Evolutionary conservation across 495 filamentous ascomycete genomes (phyloP).

Genomic region (Aspergillus cristatus): DNA sequence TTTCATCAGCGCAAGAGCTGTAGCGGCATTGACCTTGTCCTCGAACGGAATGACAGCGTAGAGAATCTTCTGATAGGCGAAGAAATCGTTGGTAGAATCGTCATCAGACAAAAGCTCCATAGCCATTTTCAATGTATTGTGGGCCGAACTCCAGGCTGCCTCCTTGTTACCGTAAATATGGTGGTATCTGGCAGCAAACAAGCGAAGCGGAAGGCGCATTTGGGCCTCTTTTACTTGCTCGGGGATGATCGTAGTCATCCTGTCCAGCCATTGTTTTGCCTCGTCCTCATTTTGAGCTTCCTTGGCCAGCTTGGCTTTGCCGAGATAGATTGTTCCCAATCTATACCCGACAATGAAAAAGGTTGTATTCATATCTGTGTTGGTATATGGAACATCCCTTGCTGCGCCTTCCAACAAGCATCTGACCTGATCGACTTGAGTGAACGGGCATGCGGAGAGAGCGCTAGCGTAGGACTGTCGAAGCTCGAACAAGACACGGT

Average conservation of each 20-base stretch:
- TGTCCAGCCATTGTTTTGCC: not conserved
- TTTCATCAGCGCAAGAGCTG: slow-evolving; percentile 4
- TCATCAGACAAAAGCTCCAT: slow-evolving; percentile 7
- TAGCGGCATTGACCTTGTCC: slow-evolving; percentile 2
- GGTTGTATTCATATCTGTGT: not conserved
- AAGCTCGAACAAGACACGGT: not conserved
- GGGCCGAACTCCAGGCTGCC: not conserved
- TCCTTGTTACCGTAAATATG: not conserved
- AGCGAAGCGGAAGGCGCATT: slow-evolving; percentile 2
- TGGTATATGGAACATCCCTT: not conserved
- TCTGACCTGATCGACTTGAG: not conserved
- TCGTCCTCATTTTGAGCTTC: not conserved
- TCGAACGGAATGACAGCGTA: slow-evolving; percentile 3
- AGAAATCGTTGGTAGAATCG: slow-evolving; percentile 5
- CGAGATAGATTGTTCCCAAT: slow-evolving; percentile 1
- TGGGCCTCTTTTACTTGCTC: slow-evolving; percentile 4
- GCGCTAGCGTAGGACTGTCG: not conserved
- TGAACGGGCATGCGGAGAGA: not conserved
- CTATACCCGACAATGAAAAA: not conserved
- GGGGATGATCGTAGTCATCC: not conserved
- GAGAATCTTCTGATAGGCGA: slow-evolving; percentile 4
- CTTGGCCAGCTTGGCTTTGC: not conserved
- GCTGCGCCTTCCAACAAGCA: not conserved
- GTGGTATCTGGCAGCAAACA: slow-evolving; percentile 4
- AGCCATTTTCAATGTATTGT: slow-evolving; percentile 4